Evolutionary conservation across 257 asterid genomes (phyloP), one percentile per base, ranked within the genome.

Genomic region (Osmanthus fragrans): DNA sequence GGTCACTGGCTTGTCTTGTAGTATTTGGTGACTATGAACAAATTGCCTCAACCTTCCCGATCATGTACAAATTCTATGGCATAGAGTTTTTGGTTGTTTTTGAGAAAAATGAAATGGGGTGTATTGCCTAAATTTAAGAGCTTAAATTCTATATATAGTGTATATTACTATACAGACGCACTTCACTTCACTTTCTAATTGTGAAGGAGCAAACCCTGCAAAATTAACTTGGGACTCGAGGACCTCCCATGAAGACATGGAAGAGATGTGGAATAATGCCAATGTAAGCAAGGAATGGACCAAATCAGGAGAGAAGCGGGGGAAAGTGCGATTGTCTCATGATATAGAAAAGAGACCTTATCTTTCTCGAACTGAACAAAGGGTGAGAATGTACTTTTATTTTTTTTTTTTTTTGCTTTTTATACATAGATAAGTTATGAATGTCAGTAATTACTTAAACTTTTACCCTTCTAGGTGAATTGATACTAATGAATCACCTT

Each of bases 171-270:
- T 40, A 40, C 47, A 15, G 1, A 73, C 29, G 42, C 13, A 39
- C 39, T 58, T 74, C 69, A 82, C 73, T 67, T 70, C 32, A 11
- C 69, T 73, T 71, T 27, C 74, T 74, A 37, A 69, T 67, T 75
- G 72, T 76, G 37, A 70, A 72, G 88, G 63, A 64, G 76, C 84
- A 85, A 88, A 58, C 63, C 86, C 88, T 19, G 72, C 47, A 16
- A 82, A 81, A 74, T 80, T 87, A 79, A 95, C 99, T 56, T 93
- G 98, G 98, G 98, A 93, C 81, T 87, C 96, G 23, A 86, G 93
- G 86, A 85, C 97, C 82, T 91, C 97, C 40, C 70, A 74, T 66
- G 91, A 88, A 83, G 98, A 93, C 85, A 92, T 93, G 98, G 97
- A 90, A 84, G 89, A 79, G 37, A 87, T 95, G 97, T 95, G 99